These are phyloP conservation scores for Rhynchosporium secalis DNA, from an alignment of 2,329 filamentous ascomycete genomes.

Conservation along the genomic window DNA sequence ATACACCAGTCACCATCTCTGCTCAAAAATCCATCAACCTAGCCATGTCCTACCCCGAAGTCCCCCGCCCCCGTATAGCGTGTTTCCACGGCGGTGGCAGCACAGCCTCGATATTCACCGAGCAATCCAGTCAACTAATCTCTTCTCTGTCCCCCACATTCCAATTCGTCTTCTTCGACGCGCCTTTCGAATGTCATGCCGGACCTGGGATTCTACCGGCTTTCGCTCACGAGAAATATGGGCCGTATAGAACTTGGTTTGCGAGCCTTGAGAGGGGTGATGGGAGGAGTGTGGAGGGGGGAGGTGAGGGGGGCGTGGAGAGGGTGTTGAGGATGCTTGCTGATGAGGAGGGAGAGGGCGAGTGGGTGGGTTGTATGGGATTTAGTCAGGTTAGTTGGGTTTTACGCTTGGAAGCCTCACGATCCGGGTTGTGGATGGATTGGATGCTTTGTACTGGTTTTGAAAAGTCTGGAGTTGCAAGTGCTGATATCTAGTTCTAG, in stretches of 20 bases:
- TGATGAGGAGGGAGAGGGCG: conserved; percentile 20
- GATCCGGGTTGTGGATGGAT: no score
- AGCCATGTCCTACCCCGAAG: conserved; percentile 10
- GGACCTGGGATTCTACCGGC: conserved; percentile 29
- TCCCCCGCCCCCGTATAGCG: conserved; percentile 26
- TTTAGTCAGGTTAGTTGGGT: conserved; percentile 26
- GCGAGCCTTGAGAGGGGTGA: conserved; percentile 14
- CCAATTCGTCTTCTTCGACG: conserved; percentile 27
- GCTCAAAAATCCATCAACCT: neutral
- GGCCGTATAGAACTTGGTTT: conserved; percentile 32
- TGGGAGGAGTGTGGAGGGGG: conserved; percentile 19
- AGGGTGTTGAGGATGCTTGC: conserved; percentile 28
- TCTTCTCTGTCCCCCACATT: conserved; percentile 14
- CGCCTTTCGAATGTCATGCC: conserved; percentile 25
- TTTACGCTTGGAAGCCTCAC: no score
- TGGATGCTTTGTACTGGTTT: no score
- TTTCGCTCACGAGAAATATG: conserved; percentile 26
- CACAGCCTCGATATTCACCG: conserved; percentile 24
- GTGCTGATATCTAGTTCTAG: neutral
- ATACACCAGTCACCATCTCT: no score
- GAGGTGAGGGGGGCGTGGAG: conserved; percentile 27
- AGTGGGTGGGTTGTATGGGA: conserved; percentile 31
- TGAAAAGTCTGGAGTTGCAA: no score
- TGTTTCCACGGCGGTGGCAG: conserved; percentile 33
- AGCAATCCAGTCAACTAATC: conserved; percentile 25